A percentile compares a stretch with the other conserved stretches of the same genome.
phyloP scores from a whole-genome alignment of 2,329 filamentous ascomycete species.

The Beauveria australis region DNA sequence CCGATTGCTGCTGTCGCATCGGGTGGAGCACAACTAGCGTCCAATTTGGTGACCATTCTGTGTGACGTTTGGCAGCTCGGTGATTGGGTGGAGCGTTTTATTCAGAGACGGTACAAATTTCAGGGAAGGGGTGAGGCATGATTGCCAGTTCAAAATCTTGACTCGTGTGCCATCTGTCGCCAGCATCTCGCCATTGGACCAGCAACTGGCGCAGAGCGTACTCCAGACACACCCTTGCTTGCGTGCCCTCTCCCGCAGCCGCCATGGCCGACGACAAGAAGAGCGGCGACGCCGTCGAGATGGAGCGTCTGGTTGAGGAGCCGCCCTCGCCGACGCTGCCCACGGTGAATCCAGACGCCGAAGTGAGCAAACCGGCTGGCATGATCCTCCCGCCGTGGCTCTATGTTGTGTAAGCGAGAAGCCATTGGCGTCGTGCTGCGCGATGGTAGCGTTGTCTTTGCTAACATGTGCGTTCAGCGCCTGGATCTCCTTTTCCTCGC shows the following conservation, averaged over 20 bases:
- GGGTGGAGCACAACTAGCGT: no score
- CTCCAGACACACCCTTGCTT: background rate
- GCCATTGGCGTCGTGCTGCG: background rate
- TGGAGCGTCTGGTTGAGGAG: constrained; percentile 2
- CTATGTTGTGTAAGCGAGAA: constrained; percentile 7
- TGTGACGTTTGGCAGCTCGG: no score
- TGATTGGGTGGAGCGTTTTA: no score
- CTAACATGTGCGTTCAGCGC: constrained; percentile 1
- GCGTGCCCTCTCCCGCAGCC: background rate
- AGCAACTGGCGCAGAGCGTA: background rate
- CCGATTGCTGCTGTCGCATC: no score
- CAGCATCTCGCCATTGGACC: background rate
- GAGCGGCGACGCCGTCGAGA: background rate
- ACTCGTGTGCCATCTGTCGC: background rate
- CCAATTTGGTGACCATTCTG: no score
- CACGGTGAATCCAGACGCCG: background rate
- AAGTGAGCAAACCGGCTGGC: background rate
- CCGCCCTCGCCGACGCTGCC: constrained; percentile 4
- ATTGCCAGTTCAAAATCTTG: background rate
- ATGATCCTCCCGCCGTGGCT: background rate
- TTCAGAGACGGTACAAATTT: no score
- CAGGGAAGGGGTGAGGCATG: no score
- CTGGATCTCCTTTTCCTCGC: constrained; percentile 81
- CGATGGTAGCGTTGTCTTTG: background rate
- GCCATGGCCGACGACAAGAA: constrained; percentile 1